Percentiles rank a stretch among this genome's conserved stretches.
phyloP scores from a whole-genome alignment of 164 flowering plant genomes.

The Vitis rupestris region DNA sequence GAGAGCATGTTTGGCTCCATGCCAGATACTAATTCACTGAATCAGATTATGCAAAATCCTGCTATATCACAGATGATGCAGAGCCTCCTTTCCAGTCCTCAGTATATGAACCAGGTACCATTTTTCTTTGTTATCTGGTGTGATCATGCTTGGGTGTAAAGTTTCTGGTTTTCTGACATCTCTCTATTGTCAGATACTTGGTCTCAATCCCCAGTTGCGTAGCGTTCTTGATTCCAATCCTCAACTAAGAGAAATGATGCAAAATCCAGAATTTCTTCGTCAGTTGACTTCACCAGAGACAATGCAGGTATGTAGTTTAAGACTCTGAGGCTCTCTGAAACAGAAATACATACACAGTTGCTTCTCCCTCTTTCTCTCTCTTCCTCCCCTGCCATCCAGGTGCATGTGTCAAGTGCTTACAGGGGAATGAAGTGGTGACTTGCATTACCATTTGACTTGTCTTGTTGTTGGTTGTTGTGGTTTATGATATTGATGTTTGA shows the following conservation, averaged over 20 bases:
- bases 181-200: constrained; percentile 23
- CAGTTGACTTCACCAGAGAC: constrained; percentile 36
- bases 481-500: too few species aligned
- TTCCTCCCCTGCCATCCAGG: too few species aligned
- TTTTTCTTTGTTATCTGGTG: too few species aligned
- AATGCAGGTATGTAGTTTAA: constrained; percentile 29
- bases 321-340: too few species aligned
- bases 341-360: too few species aligned
- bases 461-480: too few species aligned
- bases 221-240: constrained; percentile 37
- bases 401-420: too few species aligned
- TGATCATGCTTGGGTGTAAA: not conserved
- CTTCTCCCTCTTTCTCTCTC: too few species aligned
- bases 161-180: constrained; percentile 1
- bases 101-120: constrained; percentile 45
- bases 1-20: constrained; percentile 53
- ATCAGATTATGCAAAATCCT: constrained; percentile 89
- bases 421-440: too few species aligned
- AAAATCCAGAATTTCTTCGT: constrained; percentile 43
- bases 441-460: too few species aligned
- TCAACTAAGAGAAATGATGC: constrained; percentile 47
- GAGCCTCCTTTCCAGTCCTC: constrained; percentile 44
- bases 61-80: constrained; percentile 89
- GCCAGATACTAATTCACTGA: constrained; percentile 55
- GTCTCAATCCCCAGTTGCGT: constrained; percentile 37